Base-by-base conservation (phyloP, 345 rosid species). In the Anastatica hierochuntica region DNA sequence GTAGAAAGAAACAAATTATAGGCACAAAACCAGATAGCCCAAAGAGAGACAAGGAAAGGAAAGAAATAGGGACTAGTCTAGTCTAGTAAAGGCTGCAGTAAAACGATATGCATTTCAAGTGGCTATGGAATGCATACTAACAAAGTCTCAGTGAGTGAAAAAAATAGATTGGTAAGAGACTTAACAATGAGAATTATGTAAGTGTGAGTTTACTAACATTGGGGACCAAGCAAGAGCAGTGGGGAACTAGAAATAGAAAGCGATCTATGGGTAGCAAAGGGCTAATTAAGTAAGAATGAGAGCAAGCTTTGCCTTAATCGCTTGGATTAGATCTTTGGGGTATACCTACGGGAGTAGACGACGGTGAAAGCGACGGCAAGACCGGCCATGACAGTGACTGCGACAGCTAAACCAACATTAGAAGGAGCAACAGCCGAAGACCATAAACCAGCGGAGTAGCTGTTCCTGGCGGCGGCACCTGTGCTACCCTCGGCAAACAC, bases 381-480 rank as follows among this genome's bases (percentile, higher is more conserved):
- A 43, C 87, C 86, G 48, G 83, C 88, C 84, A 82, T 72, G 81
- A 77, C 82, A 75, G 83, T 76, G 64, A 81, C 78, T 45, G 75
- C 82, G 33, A 82, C 67, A 50, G 82, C 81, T 72, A 82, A 39
- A 18, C 75, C 74, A 63, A 72, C 87, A 79, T 71, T 68, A 44
- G 72, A 75, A 61, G 80, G 72, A 43, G 53, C 61, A 49, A 69
- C 57, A 31, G 54, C 66, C 44, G 72, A 48, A 14, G 63, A 70
- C 79, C 90, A 78, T 40, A 75, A 78, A 27, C 73, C 68, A 30
- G 33, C 52, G 36, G 70, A 79, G 47, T 71, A 74, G 23, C 79
- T 69, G 4, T 64, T 72, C 14, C 72, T 71, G 14, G 62, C 47
- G 14, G 66, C 63, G 48, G 66, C 68, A 31, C 71, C 77, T 44